Evolutionary conservation across 1,284 basidiomycete genomes (phyloP).

Genomic region (Ganoderma multipileum): DNA sequence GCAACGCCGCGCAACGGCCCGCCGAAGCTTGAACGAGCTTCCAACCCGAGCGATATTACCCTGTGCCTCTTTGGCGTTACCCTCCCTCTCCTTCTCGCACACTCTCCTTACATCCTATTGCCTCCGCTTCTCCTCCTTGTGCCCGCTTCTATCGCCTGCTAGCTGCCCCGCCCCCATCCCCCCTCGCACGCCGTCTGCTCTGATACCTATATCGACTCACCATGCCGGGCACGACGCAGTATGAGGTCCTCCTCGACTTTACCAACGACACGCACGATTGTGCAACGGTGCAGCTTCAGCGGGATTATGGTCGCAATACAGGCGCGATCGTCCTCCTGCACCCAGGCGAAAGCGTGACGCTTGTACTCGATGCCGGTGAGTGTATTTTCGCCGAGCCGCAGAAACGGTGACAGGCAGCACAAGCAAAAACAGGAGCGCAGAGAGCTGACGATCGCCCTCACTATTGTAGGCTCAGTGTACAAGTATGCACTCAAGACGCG

Average conservation of each 20-base stretch:
- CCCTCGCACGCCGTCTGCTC: slow-evolving; percentile 25
- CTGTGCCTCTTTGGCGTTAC: slow-evolving; percentile 41
- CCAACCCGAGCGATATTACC: slow-evolving; percentile 35
- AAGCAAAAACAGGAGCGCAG: not conserved
- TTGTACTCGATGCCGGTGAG: slow-evolving; percentile 65
- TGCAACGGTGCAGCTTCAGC: slow-evolving; percentile 67
- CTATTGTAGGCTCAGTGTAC: slow-evolving; percentile 58
- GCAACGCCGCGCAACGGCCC: slow-evolving; percentile 36
- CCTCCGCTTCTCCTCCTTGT: slow-evolving; percentile 35
- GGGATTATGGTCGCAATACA: slow-evolving; percentile 65
- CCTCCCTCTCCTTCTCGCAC: slow-evolving; percentile 41
- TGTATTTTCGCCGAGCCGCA: not conserved
- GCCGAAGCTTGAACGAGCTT: slow-evolving; percentile 41
- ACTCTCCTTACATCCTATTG: slow-evolving; percentile 38
- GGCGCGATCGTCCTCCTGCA: slow-evolving; percentile 63
- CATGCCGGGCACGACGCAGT: slow-evolving; percentile 60
- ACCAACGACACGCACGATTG: slow-evolving; percentile 72
- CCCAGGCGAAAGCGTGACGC: slow-evolving; percentile 67
- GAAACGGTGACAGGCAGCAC: not conserved
- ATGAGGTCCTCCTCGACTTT: slow-evolving; percentile 72
- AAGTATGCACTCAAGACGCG: slow-evolving; percentile 71
- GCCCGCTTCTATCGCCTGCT: slow-evolving; percentile 31
- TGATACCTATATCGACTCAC: slow-evolving; percentile 16
- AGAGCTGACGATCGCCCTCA: slow-evolving; percentile 15
- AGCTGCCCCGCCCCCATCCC: slow-evolving; percentile 18